Percentiles rank a stretch among this genome's conserved stretches.
phyloP scores from a whole-genome alignment of 441 rosid species.

The Theobroma grandiflorum region DNA sequence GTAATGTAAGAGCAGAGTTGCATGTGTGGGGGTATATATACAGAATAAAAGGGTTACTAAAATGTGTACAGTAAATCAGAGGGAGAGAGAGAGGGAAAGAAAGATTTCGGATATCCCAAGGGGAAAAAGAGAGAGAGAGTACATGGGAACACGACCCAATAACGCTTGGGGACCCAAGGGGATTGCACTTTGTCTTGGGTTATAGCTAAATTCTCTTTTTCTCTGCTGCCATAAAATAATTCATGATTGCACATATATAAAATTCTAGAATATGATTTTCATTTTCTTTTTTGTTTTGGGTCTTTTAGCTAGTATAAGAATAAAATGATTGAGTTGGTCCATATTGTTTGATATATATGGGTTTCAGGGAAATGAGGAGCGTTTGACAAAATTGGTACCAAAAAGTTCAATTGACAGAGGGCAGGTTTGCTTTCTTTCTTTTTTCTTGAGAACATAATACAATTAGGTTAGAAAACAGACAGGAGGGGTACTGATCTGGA shows the following conservation, averaged over 20 bases:
- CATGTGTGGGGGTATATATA: constrained; percentile 61
- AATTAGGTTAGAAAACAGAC: constrained; percentile 32
- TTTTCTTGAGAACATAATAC: constrained; percentile 21
- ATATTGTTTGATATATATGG: neutral
- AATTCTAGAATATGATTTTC: neutral
- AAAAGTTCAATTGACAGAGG: neutral
- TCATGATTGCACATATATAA: neutral
- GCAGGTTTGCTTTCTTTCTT: neutral
- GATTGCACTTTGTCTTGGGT: constrained; percentile 50
- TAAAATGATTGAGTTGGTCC: constrained; percentile 19
- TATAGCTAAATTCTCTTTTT: neutral
- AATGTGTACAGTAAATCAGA: constrained; percentile 36
- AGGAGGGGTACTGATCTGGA: constrained; percentile 31
- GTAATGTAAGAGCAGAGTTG: constrained; percentile 38
- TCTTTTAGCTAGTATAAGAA: neutral
- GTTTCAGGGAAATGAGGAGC: neutral
- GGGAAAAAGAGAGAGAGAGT: constrained; percentile 34
- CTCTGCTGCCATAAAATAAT: constrained; percentile 5
- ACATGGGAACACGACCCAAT: constrained; percentile 56
- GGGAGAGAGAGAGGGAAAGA: constrained; percentile 20
- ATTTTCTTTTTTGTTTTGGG: neutral
- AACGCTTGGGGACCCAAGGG: constrained; percentile 46
- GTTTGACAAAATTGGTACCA: neutral
- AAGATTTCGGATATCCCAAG: constrained; percentile 69
- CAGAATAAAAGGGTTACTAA: constrained; percentile 35